Percentiles rank a stretch among this genome's conserved stretches.
Evolutionary conservation across 1,284 basidiomycete genomes (phyloP).

Genomic region (Ganoderma sp.): DNA sequence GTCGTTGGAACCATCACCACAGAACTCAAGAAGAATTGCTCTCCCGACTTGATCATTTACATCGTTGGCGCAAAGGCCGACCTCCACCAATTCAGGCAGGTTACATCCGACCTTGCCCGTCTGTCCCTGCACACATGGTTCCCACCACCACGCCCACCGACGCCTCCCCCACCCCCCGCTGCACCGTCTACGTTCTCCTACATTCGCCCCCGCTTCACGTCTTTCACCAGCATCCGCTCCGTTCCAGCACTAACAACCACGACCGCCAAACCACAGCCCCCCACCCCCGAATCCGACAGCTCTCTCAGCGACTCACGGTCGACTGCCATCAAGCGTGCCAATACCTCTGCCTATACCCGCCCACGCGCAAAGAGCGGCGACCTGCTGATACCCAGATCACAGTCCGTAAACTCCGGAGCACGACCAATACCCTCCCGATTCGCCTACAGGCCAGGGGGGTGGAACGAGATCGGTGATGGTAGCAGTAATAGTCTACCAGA

Average conservation of each 20-base stretch:
- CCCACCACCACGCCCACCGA: conserved; percentile 72
- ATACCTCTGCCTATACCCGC: conserved; percentile 41
- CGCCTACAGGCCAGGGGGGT: conserved; percentile 52
- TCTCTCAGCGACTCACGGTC: conserved; percentile 36
- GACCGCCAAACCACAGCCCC: conserved; percentile 34
- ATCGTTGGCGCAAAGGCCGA: conserved; percentile 93
- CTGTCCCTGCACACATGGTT: conserved; percentile 84
- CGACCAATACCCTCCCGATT: conserved; percentile 53
- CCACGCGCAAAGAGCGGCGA: conserved; percentile 43
- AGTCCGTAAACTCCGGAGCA: conserved; percentile 35
- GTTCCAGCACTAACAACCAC: conserved; percentile 34
- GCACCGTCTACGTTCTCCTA: conserved; percentile 77
- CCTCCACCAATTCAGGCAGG: conserved; percentile 69
- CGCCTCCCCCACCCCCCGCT: conserved; percentile 59
- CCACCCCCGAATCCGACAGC: conserved; percentile 36
- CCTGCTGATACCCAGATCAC: conserved; percentile 40
- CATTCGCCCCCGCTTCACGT: conserved; percentile 85
- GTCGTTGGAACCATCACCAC: conserved; percentile 10
- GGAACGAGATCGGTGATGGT: conserved; percentile 61
- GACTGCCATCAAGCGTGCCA: conserved; percentile 41
- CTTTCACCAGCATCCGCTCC: conserved; percentile 76
- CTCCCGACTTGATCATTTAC: conserved; percentile 85
- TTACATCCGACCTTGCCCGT: conserved; percentile 81
- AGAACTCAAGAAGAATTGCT: conserved; percentile 91
- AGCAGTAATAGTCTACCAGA: conserved; percentile 71